A percentile compares a stretch with the other conserved stretches of the same genome.
Conservation (phyloP, 345 rosid genomes). For the Linum lewisii region DNA sequence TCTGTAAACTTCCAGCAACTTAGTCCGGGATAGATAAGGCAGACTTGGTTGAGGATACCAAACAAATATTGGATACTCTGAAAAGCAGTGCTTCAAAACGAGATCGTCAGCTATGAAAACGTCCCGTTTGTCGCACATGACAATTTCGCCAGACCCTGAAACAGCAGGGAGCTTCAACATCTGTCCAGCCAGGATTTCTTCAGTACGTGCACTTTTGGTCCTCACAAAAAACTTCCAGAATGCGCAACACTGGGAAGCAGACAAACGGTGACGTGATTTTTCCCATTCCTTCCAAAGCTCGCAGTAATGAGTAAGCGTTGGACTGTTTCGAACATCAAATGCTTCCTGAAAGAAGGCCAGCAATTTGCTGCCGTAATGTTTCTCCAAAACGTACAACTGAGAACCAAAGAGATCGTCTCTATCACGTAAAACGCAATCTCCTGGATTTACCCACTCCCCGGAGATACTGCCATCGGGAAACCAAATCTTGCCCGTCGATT, state of each 20-base stretch:
- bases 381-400: slow-evolving; percentile 36
- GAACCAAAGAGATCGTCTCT: slow-evolving; percentile 39
- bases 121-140: neutral
- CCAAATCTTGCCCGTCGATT: slow-evolving; percentile 31
- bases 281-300: slow-evolving; percentile 70
- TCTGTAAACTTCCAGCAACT: slow-evolving; percentile 36
- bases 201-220: slow-evolving; percentile 13
- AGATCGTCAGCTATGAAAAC: neutral
- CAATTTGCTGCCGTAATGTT: slow-evolving; percentile 25
- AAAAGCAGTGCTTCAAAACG: neutral
- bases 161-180: slow-evolving; percentile 43
- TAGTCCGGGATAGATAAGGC: slow-evolving; percentile 28
- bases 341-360: slow-evolving; percentile 32
- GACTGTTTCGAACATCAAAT: slow-evolving; percentile 31
- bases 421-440: slow-evolving; percentile 39
- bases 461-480: slow-evolving; percentile 30
- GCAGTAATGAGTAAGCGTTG: slow-evolving; percentile 45
- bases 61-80: slow-evolving; percentile 24
- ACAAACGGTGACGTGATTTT: slow-evolving; percentile 20
- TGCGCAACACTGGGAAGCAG: slow-evolving; percentile 41
- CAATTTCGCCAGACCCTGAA: slow-evolving; percentile 15
- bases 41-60: slow-evolving; percentile 60
- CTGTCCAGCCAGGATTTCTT: slow-evolving; percentile 23
- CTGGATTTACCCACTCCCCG: slow-evolving; percentile 44
- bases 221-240: slow-evolving; percentile 43